Evolutionary conservation across 2,329 filamentous ascomycete genomes (phyloP).

Genomic region (Pseudogymnoascus sp.): DNA sequence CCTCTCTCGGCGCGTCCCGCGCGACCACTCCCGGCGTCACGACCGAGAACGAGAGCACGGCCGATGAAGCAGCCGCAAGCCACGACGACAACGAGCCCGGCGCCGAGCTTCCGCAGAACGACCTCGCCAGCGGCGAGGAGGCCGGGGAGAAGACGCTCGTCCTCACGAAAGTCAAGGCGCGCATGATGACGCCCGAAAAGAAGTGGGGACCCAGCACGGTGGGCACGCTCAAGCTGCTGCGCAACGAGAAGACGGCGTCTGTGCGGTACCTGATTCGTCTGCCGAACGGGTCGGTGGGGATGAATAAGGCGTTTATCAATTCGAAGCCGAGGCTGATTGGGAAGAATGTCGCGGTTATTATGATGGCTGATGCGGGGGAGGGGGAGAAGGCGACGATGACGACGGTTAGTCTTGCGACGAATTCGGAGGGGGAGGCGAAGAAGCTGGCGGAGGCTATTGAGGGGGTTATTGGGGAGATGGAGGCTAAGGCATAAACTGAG

Average conservation of each 20-base stretch:
- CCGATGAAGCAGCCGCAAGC: constrained; percentile 17
- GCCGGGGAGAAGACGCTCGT: constrained; percentile 62
- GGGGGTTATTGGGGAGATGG: constrained; percentile 21
- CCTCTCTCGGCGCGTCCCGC: constrained; percentile 24
- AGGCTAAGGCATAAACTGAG: not conserved
- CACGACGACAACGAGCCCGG: constrained; percentile 22
- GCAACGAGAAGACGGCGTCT: constrained; percentile 34
- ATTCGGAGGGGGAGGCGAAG: constrained; percentile 43
- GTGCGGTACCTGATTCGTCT: constrained; percentile 53
- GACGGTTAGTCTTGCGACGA: constrained; percentile 42
- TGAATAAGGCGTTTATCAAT: constrained; percentile 63
- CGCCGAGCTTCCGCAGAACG: constrained; percentile 35
- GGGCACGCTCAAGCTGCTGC: not conserved
- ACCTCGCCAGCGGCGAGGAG: constrained; percentile 56
- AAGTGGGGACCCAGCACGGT: not conserved
- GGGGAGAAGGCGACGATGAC: constrained; percentile 62
- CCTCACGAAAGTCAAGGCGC: constrained; percentile 39
- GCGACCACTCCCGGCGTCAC: constrained; percentile 25
- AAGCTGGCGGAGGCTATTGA: constrained; percentile 35
- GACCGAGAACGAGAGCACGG: constrained; percentile 24
- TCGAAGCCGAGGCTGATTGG: constrained; percentile 52
- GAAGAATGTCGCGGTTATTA: constrained; percentile 52
- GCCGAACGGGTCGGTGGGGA: constrained; percentile 59
- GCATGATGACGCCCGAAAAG: constrained; percentile 31
- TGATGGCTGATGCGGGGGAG: constrained; percentile 48